Evolutionary conservation across 345 rosid genomes (phyloP).

Genomic region (Hypericum androsaemum): DNA sequence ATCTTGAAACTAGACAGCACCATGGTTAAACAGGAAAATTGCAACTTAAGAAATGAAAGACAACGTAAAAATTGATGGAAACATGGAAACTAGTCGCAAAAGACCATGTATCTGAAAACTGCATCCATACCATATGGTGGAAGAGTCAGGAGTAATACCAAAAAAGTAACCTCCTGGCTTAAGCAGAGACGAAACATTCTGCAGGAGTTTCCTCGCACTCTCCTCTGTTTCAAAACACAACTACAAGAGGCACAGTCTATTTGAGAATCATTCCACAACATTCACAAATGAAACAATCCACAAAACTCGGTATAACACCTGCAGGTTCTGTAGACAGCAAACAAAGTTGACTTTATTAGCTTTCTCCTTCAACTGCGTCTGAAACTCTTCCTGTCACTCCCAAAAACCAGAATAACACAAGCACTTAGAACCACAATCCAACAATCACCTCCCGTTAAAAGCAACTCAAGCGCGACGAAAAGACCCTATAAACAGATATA

Average conservation of each 20-base stretch:
- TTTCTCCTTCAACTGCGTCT: constrained; percentile 49
- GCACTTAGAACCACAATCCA: too few relatives aligned
- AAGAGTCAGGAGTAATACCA: constrained; percentile 94
- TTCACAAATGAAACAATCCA: not conserved
- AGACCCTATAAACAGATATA: too few relatives aligned
- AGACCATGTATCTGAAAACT: constrained; percentile 1
- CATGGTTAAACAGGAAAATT: too few relatives aligned
- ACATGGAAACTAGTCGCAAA: not conserved
- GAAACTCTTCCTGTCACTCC: constrained; percentile 49
- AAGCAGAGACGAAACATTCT: constrained; percentile 71
- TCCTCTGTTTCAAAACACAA: constrained; percentile 88
- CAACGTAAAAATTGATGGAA: not conserved
- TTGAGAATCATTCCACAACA: not conserved
- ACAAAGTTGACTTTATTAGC: constrained; percentile 61
- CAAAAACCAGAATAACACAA: not conserved
- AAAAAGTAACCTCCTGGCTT: constrained; percentile 96
- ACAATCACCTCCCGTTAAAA: too few relatives aligned
- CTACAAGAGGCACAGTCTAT: constrained; percentile 28
- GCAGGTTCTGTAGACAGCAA: constrained; percentile 89
- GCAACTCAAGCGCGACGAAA: too few relatives aligned
- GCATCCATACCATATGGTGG: constrained; percentile 88
- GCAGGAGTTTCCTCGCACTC: constrained; percentile 77
- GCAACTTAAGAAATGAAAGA: not conserved
- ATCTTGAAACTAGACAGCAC: too few relatives aligned
- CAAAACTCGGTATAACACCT: constrained; percentile 34